Base-by-base conservation (phyloP, 805 yeast genomes). In the Wickerhamomyces silvicola region DNA sequence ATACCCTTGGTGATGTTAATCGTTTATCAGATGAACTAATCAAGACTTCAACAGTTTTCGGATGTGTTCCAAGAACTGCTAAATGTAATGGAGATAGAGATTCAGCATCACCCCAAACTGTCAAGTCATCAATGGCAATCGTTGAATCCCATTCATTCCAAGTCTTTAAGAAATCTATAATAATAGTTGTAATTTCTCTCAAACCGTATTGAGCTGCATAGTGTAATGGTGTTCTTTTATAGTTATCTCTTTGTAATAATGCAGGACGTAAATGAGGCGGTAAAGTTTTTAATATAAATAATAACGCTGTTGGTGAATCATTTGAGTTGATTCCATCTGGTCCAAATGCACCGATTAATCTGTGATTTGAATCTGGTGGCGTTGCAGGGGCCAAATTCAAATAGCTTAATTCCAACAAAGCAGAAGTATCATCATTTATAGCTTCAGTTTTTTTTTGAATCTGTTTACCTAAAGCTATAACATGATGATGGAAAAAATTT, bases 171-270 rank as follows among this genome's bases (percentile, higher is more conserved):
- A 66, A 70, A 22, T 66, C 65, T 11, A 87, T 60, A 20, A 88
- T 64, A 17, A 75, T 64, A 10, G 61, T 60, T 3, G 85, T 66
- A 22, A 80, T 75, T 31, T 72, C 74, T 36, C 71, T 74, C 35
- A 88, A 64, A 0, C 97, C 97, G 54, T 78, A 86, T 46, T 85
- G 92, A 3, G 92, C 78, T 13, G 94, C 79, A 54, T 88, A 88
- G 59, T 90, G 97, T 34, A 90, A 62, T 0, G 97, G 95, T 0
- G 95, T 82, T 38, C 96, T 70, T 39, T 67, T 68, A 51, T 85
- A 83, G 37, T 72, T 77, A 54, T 88, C 97, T 27, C 70, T 72
- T 31, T 81, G 78, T 28, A 78, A 58, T 15, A 88, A 61, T 3
- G 71, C 68, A 16, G 67, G 59, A 38, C 78, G 68, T 38, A 75